Percentiles rank a stretch among this genome's conserved stretches.
Conservation (phyloP, 495 filamentous ascomycete genomes). For the Pyrenula aspistea region DNA sequence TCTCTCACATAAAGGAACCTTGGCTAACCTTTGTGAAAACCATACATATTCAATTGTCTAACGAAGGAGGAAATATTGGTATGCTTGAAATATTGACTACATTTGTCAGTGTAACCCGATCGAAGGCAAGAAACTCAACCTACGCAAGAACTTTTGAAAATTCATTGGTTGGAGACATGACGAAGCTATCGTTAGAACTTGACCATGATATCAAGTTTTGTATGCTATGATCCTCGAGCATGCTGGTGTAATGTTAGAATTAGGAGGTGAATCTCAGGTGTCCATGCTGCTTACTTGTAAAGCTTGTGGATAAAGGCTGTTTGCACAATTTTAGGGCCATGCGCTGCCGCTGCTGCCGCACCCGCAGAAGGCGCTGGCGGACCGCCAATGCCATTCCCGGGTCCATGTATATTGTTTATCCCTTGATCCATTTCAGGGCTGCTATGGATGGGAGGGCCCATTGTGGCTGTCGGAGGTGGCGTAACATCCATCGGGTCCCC, state of each 20-base stretch:
- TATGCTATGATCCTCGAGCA: conserved; percentile 89
- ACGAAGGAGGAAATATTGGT: conserved; percentile 99
- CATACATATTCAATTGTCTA: conserved; percentile 97
- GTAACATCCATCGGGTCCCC: conserved; percentile 39
- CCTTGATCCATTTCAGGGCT: conserved; percentile 35
- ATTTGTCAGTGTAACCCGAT: conserved; percentile 13
- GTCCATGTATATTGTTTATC: conserved; percentile 28
- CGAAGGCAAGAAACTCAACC: conserved; percentile 20
- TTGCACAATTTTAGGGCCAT: conserved; percentile 95
- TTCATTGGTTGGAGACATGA: conserved; percentile 93
- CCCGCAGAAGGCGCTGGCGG: conserved; percentile 22
- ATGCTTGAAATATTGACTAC: conserved; percentile 93
- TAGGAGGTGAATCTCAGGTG: neutral
- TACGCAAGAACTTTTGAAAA: conserved; percentile 98
- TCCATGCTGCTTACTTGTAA: conserved; percentile 68
- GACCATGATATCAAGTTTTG: conserved; percentile 97
- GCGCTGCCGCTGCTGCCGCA: conserved; percentile 73
- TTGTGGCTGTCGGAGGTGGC: conserved; percentile 25
- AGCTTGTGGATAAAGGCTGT: conserved; percentile 99
- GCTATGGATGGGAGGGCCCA: conserved; percentile 29
- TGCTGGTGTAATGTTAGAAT: conserved; percentile 47
- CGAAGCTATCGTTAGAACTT: conserved; percentile 84
- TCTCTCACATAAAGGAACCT: conserved; percentile 6
- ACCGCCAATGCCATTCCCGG: conserved; percentile 25
- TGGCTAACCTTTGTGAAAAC: conserved; percentile 90